Evolutionary conservation across 306 rosid genomes (phyloP), one percentile per base, ranked within the genome.

Genomic region (Gynostemma pentaphyllum): DNA sequence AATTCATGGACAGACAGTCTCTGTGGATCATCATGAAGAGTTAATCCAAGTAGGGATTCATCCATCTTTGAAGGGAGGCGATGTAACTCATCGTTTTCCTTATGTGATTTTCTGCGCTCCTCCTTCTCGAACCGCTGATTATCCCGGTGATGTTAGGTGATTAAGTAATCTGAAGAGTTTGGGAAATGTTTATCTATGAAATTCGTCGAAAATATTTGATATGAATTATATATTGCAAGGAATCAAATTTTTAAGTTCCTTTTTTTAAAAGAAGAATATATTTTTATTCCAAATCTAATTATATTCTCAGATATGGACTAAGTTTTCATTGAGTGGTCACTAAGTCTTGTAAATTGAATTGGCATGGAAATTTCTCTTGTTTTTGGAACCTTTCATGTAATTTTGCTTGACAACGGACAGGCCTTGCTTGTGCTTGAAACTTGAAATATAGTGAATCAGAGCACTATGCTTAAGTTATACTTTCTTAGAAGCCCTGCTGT

Each of bases 61-160:
- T 59, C 96, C 96, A 0, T 81, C 87, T 75, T 76, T 84, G 88
- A 78, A 88, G 47, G 90, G 85, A 81, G 74, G 76, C 11, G 70
- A 79, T 53, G 62, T 41, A 37, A 7, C 39, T 1, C 73, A 45
- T 26, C 80, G 76, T 64, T 92, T 81, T 78, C 94, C 99, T 8
- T 78, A 71, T 72, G 88, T 92, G 36, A 77, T 92, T 62, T 81
- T 92, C 76, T 92, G 95, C 68, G 96, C 96, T 48, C 99, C 99
- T 5, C 99, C 99, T 23, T 84, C 78, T 5, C 73, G 85, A 53
- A 70, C 88, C 45, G 28, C 83, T 1, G 87, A 88, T 9, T 88
- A 92, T 61, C 82, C 70, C 0, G 87, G 83, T n/a, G 96, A 92
- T 81, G 81, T 88, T 37, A 75, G 94, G 96, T 92, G 72, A 83